These are phyloP conservation scores for Melanogaster broomeanus DNA, from an alignment of 768 basidiomycete species.

Conservation along the genomic window DNA sequence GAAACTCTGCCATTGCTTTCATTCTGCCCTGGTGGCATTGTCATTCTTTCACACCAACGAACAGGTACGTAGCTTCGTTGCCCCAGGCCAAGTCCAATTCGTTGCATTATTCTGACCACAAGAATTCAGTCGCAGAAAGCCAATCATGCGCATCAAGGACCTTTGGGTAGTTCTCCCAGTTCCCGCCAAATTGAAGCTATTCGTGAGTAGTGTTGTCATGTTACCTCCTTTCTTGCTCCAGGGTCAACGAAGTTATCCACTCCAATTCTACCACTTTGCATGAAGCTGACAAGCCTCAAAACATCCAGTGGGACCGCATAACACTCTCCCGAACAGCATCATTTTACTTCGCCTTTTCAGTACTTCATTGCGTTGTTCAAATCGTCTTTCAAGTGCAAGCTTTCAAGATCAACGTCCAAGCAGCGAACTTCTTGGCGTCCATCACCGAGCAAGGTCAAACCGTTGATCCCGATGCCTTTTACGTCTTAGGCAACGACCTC, in stretches of 20 bases:
- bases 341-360: slow-evolving; percentile 66
- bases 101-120: neutral
- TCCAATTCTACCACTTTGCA: neutral
- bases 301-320: slow-evolving; percentile 63
- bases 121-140: neutral
- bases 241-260: neutral
- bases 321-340: slow-evolving; percentile 67
- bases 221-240: neutral
- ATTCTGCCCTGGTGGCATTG: slow-evolving; percentile 47
- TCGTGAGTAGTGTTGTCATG: slow-evolving; percentile 39
- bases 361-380: slow-evolving; percentile 67
- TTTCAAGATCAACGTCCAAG: slow-evolving; percentile 62
- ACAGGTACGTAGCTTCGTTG: neutral
- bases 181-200: slow-evolving; percentile 43
- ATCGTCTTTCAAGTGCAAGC: slow-evolving; percentile 68
- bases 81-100: neutral
- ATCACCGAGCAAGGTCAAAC: slow-evolving; percentile 54
- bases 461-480: slow-evolving; percentile 40
- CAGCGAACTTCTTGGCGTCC: slow-evolving; percentile 51
- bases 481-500: slow-evolving; percentile 52
- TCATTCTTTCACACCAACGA: slow-evolving; percentile 21
- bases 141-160: slow-evolving; percentile 42
- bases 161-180: slow-evolving; percentile 40
- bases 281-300: neutral
- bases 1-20: slow-evolving; percentile 21